Base-by-base conservation (phyloP, 768 basidiomycete species). In the Suillus decipiens region DNA sequence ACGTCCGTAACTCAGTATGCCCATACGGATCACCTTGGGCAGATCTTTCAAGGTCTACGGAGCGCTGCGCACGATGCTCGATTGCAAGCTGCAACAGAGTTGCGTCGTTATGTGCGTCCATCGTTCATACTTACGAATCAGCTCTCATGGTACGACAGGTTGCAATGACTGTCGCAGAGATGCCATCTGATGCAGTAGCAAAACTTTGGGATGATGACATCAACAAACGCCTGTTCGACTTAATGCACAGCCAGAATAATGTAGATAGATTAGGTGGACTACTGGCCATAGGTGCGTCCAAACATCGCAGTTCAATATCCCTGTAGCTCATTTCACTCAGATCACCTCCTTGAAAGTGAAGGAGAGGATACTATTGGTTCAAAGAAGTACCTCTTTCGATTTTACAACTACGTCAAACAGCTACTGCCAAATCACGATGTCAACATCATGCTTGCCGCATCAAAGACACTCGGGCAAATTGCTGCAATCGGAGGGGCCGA, bases 391-490 rank as follows among this genome's bases (percentile, higher is more conserved):
- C 85, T 92, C 43, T 95, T 91, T 76, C 86, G 92, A 58, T 89
- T 96, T 73, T 93, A 90, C 79, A 93, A 93, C 77, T 96, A 97
- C 77, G 89, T 97, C 76, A 93, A 95, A 72, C 87, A 92, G 47
- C 84, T 96, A n/a, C 83, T 97, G 22, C 94, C 94, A 5, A 93
- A 93, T 71, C 84, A 88, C 59, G 96, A 98, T 73, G 86, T 94
- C 70, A 90, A 92, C 74, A 88, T 99, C 72, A 98, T 98, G 95
- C 84, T 95, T 41, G 86, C 90, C 10, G 94, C 95, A 1, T 94
- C 95, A n/a, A 92, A 95, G 74, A 94, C 93, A 0, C 84, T 95
- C 34, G 95, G 95, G 0, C 84, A 88, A 69, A 96, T 96, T 71
- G 91, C 91, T 37, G 84, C 89, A 63, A 88, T 93, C 33, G 92